Conservation (phyloP, 495 filamentous ascomycete species). For the Aspergillus taichungensis region DNA sequence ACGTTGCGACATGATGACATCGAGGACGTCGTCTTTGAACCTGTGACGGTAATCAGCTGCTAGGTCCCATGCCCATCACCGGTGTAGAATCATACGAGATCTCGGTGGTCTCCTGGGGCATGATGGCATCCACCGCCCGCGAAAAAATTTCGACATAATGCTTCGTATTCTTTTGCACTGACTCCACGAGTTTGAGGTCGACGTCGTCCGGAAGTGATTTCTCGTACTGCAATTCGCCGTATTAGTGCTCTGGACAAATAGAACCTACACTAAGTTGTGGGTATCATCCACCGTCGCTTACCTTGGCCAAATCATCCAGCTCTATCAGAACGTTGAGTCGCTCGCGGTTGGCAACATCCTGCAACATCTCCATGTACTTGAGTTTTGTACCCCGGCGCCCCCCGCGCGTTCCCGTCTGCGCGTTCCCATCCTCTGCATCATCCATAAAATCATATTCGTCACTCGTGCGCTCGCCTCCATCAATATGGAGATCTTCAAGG, state of each 20-base stretch:
- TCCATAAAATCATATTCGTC: constrained; percentile 96
- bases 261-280: no score
- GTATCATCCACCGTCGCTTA: constrained; percentile 23
- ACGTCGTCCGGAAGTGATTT: constrained; percentile 52
- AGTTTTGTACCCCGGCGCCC: constrained; percentile 49
- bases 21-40: constrained; percentile 95
- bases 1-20: constrained; percentile 90
- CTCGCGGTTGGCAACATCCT: constrained; percentile 75
- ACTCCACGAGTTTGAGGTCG: constrained; percentile 65
- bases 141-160: constrained; percentile 92
- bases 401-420: constrained; percentile 31
- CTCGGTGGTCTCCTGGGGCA: constrained; percentile 72
- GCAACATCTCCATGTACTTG: constrained; percentile 89
- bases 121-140: constrained; percentile 73
- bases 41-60: constrained; percentile 29
- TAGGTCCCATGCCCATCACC: neutral
- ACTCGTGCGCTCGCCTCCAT: constrained; percentile 69
- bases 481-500: constrained; percentile 74
- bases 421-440: constrained; percentile 55
- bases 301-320: constrained; percentile 73
- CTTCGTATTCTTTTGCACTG: constrained; percentile 81
- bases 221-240: constrained; percentile 52
- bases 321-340: constrained; percentile 72
- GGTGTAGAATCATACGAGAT: constrained; percentile 51
- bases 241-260: no score